These are phyloP conservation scores for Yamadazyma spencermartinsiae DNA, from an alignment of 1,139 yeast species.

Conservation along the genomic window DNA sequence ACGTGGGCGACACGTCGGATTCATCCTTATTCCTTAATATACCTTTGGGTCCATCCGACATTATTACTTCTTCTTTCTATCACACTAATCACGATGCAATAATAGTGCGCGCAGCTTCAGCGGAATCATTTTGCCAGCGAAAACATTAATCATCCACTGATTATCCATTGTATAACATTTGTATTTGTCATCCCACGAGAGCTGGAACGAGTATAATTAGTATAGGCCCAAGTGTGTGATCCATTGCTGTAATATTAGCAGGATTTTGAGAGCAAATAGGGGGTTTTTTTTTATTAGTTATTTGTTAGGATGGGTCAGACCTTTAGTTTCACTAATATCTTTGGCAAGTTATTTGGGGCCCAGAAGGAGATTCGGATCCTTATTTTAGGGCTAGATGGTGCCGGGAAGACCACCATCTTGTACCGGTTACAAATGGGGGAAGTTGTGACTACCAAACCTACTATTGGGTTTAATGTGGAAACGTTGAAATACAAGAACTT, in stretches of 20 bases:
- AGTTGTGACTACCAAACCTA: constrained; percentile 91
- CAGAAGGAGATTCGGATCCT: constrained; percentile 89
- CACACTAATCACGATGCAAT: too few species aligned
- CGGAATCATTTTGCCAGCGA: not conserved
- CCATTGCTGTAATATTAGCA: too few species aligned
- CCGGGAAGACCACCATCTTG: constrained; percentile 94
- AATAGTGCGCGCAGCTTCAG: too few species aligned
- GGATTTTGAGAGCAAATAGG: too few species aligned
- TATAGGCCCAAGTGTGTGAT: too few species aligned
- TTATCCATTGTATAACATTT: not conserved
- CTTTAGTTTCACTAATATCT: constrained; percentile 72
- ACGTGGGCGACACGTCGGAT: constrained; percentile 3
- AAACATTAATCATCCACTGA: not conserved
- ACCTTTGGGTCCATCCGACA: constrained; percentile 36
- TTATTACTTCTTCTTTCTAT: constrained; percentile 3
- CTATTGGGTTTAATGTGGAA: constrained; percentile 96
- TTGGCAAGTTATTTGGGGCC: constrained; percentile 85
- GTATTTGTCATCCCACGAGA: too few species aligned
- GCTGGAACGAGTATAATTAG: too few species aligned
- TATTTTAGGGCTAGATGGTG: constrained; percentile 94
- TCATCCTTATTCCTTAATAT: constrained; percentile 39
- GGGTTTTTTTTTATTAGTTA: not conserved
- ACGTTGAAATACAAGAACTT: constrained; percentile 87
- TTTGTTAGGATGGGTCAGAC: constrained; percentile 76
- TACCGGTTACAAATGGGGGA: constrained; percentile 92